Percentiles rank a stretch among this genome's conserved stretches.
Conservation (phyloP, 2,329 filamentous ascomycete genomes). For the Emmonsia crescens region DNA sequence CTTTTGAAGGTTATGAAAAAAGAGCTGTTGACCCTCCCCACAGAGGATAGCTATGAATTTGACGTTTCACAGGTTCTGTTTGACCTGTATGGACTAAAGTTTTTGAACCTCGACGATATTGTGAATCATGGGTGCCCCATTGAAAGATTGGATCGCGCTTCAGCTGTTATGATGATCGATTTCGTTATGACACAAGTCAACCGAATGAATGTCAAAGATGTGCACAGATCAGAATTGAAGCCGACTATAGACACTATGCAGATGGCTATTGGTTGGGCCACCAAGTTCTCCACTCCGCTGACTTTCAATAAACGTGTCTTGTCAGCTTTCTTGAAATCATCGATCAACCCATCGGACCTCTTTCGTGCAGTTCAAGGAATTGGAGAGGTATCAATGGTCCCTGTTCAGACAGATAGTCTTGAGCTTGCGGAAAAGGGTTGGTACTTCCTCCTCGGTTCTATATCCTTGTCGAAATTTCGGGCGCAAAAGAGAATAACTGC, state of each 20-base stretch:
- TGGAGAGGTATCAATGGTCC: conserved; percentile 60
- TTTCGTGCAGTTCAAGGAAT: conserved; percentile 73
- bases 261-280: conserved; percentile 61
- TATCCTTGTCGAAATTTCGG: conserved; percentile 77
- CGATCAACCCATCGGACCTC: conserved; percentile 70
- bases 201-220: conserved; percentile 77
- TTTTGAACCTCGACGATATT: conserved; percentile 57
- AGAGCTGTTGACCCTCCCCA: conserved; percentile 66
- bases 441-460: conserved; percentile 86
- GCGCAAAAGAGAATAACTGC: conserved; percentile 66
- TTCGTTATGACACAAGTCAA: conserved; percentile 72
- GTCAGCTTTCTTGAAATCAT: conserved; percentile 67
- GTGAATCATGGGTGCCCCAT: conserved; percentile 69
- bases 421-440: conserved; percentile 69
- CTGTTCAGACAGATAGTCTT: conserved; percentile 58
- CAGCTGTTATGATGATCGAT: conserved; percentile 71
- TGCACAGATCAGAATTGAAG: conserved; percentile 84
- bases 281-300: conserved; percentile 68
- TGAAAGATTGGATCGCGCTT: conserved; percentile 68
- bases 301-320: conserved; percentile 81
- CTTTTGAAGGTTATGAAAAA: conserved; percentile 83
- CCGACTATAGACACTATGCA: conserved; percentile 88
- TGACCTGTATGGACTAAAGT: conserved; percentile 71
- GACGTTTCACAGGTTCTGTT: conserved; percentile 78
- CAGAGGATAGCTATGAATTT: conserved; percentile 71